Conservation (phyloP, 1,284 basidiomycete genomes). For the Termitomyces sp. region DNA sequence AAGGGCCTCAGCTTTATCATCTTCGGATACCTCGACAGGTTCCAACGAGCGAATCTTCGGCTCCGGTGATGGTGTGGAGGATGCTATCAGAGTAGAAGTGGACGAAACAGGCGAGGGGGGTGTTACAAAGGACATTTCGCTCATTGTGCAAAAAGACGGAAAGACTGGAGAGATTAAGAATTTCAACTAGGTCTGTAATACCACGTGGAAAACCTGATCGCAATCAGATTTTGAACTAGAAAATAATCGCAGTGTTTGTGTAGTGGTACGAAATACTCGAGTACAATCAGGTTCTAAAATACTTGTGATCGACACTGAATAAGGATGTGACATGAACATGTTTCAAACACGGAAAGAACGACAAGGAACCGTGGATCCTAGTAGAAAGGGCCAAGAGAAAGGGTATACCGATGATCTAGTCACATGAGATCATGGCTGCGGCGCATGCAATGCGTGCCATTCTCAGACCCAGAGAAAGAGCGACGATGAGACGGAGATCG, state of each 20-base stretch:
- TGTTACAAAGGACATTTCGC: constrained; percentile 33
- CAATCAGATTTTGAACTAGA: constrained; percentile 2
- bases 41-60: constrained; percentile 46
- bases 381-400: constrained; percentile 1
- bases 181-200: background rate
- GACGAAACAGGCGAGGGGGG: constrained; percentile 33
- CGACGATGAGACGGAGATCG: constrained; percentile 4
- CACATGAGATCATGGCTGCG: background rate
- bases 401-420: constrained; percentile 8
- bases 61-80: constrained; percentile 48
- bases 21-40: constrained; percentile 48
- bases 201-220: constrained; percentile 10
- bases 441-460: constrained; percentile 7
- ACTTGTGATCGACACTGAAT: background rate
- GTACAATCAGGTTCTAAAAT: background rate
- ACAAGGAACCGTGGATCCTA: background rate
- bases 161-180: background rate
- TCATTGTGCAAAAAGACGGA: constrained; percentile 34
- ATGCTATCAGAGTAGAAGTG: constrained; percentile 46
- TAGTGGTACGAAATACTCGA: background rate
- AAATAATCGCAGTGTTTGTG: background rate
- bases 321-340: constrained; percentile 6
- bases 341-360: constrained; percentile 8
- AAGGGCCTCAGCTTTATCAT: constrained; percentile 62
- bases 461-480: constrained; percentile 12